Evolutionary conservation across 495 filamentous ascomycete genomes (phyloP), one percentile per base, ranked within the genome.

Genomic region (Daldinia vernicosa): DNA sequence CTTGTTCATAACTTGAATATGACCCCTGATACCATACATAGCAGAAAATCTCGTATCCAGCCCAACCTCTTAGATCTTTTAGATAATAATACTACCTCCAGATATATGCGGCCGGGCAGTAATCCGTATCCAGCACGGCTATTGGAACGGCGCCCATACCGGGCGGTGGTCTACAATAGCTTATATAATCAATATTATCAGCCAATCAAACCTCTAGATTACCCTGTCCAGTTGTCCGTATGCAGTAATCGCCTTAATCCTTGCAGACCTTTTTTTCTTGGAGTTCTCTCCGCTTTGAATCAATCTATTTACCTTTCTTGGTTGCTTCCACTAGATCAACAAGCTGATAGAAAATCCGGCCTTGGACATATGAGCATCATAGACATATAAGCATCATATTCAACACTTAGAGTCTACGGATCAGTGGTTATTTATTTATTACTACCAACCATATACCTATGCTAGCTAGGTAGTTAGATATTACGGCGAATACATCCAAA

Each of bases 221-320:
- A 28, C 26, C 51, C 35, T 58, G 40, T 57, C 60, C 65, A 65
- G 24, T 4, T 66, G 24, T 72, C 70, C 70, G 19, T 60, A 69
- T 69, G 60, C 60, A 61, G 65, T 72, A 72, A 72, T 72, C 43
- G 50, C 57, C 50, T 64, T 63, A 60, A 57, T 66, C 70, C 65
- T 55, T 68, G 64, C 32, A 67, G n/a, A 15, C 24, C 12, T 5
- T 51, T 47, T 47, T 51, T 51, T 15, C 22, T 24, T 28, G n/a
- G 43, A 54, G 43, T 52, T 63, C 58, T 32, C 32, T 52, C 50
- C 50, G 50, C 50, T 28, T 52, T 28, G 50, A 52, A 52, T 52
- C 26, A 52, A 52, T 52, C 15, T 26, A 15, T 28, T 52, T n/a
- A 52, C 50, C 6, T 47, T 47, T 24, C 43, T 47, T 47, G 19